Evolutionary conservation across 2,329 filamentous ascomycete species (phyloP).

Genomic region (Camillea tinctor): DNA sequence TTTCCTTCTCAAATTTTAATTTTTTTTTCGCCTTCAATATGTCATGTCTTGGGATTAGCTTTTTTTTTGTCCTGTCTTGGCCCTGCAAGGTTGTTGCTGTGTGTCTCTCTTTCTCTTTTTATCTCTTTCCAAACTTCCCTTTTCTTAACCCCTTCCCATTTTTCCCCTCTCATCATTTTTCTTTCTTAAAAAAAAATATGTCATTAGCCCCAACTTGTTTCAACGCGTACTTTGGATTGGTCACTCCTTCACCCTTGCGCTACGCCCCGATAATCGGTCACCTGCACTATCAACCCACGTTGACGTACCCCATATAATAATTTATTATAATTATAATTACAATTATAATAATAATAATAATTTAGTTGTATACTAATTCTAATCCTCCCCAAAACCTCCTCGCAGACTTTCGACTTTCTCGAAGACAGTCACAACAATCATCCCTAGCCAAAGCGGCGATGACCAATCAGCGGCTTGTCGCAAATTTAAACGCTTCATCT

Average conservation of each 20-base stretch:
- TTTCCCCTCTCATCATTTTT: not conserved
- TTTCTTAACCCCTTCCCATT: not conserved
- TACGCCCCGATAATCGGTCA: not conserved
- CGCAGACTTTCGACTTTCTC: slow-evolving; percentile 27
- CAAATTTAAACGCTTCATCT: slow-evolving; percentile 15
- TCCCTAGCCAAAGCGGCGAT: slow-evolving; percentile 33
- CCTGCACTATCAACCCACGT: not conserved
- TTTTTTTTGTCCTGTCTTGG: no score
- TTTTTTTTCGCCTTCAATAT: no score
- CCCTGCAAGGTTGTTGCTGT: no score
- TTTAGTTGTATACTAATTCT: slow-evolving; percentile 19
- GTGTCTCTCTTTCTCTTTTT: not conserved
- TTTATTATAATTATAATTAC: slow-evolving; percentile 21
- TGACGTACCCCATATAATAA: not conserved
- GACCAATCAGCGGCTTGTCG: slow-evolving; percentile 31
- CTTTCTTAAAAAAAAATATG: not conserved
- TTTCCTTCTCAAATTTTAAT: no score
- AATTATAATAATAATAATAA: slow-evolving; percentile 3
- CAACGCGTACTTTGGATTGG: not conserved
- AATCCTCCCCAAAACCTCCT: slow-evolving; percentile 8
- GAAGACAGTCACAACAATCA: slow-evolving; percentile 30
- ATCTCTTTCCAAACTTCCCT: no score
- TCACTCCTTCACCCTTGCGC: not conserved
- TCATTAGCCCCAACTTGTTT: not conserved
- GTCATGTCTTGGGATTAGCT: no score